A percentile compares a stretch with the other conserved stretches of the same genome.
phyloP scores from a whole-genome alignment of 176 grass and related monocot genomes.

The Elaeis guineensis region DNA sequence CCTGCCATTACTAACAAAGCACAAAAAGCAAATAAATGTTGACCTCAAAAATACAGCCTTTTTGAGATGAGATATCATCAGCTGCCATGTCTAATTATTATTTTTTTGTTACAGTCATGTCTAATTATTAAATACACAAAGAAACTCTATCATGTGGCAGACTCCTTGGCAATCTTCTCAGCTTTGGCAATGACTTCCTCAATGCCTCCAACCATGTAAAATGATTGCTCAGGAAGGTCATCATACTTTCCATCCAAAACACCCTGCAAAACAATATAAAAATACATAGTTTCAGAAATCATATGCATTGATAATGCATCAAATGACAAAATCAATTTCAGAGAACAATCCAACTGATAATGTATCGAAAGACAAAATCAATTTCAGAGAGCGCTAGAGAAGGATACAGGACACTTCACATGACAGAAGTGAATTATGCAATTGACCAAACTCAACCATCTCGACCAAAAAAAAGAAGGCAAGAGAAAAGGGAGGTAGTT shows the following conservation, averaged over 20 bases:
- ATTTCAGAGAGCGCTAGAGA: neutral
- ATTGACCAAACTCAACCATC: no score
- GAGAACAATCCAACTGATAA: neutral
- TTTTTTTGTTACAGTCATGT: neutral
- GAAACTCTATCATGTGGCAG: constrained; percentile 34
- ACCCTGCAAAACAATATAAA: constrained; percentile 29
- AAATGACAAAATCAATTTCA: neutral
- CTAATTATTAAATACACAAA: no score
- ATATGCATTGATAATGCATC: no score
- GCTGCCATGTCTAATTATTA: neutral
- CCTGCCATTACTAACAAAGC: no score
- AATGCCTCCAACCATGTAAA: constrained; percentile 95
- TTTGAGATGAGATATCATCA: constrained; percentile 1
- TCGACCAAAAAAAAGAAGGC: no score
- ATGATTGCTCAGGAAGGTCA: constrained; percentile 80
- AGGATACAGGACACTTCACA: neutral
- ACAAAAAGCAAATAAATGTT: no score
- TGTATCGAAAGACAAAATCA: neutral
- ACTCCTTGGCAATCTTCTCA: constrained; percentile 92
- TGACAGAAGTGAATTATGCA: no score
- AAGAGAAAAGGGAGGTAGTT: no score
- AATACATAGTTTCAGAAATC: no score
- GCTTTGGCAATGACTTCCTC: constrained; percentile 90
- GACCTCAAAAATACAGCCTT: no score
- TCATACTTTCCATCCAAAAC: constrained; percentile 90